Evolutionary conservation across 1,284 basidiomycete genomes (phyloP).

Genomic region (Ceratobasidium sp.): DNA sequence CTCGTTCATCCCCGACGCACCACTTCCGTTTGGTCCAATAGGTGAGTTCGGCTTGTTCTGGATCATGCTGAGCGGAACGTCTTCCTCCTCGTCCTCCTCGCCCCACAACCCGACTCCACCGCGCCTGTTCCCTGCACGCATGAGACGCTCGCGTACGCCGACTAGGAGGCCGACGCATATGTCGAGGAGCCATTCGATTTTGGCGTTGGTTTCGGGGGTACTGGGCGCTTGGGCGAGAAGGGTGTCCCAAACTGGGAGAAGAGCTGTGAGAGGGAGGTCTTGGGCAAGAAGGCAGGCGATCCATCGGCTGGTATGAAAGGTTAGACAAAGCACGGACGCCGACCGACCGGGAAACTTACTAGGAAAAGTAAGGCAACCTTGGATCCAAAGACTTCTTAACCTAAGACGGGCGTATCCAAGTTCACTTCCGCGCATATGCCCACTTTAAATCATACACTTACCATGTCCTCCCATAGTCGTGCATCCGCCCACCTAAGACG

Average conservation of each 20-base stretch:
- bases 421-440: slow-evolving; percentile 3
- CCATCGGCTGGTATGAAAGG: slow-evolving; percentile 69
- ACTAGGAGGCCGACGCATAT: slow-evolving; percentile 44
- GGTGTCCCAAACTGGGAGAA: slow-evolving; percentile 77
- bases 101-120: slow-evolving; percentile 48
- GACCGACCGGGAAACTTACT: slow-evolving; percentile 63
- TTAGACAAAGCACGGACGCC: slow-evolving; percentile 43
- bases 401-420: neutral
- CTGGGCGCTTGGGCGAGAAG: slow-evolving; percentile 66
- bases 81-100: slow-evolving; percentile 55
- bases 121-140: slow-evolving; percentile 46
- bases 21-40: slow-evolving; percentile 14
- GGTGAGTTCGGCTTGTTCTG: slow-evolving; percentile 15
- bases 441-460: slow-evolving; percentile 57
- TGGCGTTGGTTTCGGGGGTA: slow-evolving; percentile 46
- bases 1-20: slow-evolving; percentile 47
- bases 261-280: slow-evolving; percentile 71
- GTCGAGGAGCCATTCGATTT: slow-evolving; percentile 45
- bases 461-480: slow-evolving; percentile 73
- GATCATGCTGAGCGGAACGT: slow-evolving; percentile 46
- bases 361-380: slow-evolving; percentile 80
- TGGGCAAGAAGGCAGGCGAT: slow-evolving; percentile 78
- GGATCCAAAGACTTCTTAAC: slow-evolving; percentile 73
- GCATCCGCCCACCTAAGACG: slow-evolving; percentile 73
- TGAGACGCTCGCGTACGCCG: slow-evolving; percentile 38